A percentile compares a stretch with the other conserved stretches of the same genome.
These are phyloP conservation scores for Neonectria magnoliae DNA, from an alignment of 2,329 filamentous ascomycete genomes.

Conservation along the genomic window DNA sequence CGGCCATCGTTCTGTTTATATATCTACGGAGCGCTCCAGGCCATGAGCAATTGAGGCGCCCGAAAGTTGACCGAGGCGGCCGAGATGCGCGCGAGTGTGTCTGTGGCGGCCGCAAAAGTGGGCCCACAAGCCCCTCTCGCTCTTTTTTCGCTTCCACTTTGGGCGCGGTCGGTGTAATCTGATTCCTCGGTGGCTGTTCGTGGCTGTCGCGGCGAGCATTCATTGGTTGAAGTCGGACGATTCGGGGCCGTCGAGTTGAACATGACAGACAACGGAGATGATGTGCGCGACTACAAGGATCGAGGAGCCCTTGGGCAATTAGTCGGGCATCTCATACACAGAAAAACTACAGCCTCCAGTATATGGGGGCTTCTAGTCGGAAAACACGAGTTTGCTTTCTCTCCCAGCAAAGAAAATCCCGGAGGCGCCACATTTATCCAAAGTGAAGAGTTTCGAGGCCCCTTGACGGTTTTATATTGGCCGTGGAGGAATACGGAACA, in stretches of 20 bases:
- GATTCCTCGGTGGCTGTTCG: background rate
- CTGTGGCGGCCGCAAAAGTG: no score
- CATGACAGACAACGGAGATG: background rate
- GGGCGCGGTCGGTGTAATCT: background rate
- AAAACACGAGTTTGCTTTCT: slow-evolving; percentile 27
- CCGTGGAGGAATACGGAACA: slow-evolving; percentile 23
- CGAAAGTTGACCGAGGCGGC: slow-evolving; percentile 30
- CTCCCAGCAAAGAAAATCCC: slow-evolving; percentile 23
- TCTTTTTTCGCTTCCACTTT: slow-evolving; percentile 15
- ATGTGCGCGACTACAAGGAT: background rate
- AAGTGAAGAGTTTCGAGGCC: slow-evolving; percentile 21
- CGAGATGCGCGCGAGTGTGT: slow-evolving; percentile 7
- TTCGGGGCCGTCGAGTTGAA: background rate
- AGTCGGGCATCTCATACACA: background rate
- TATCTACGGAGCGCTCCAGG: background rate
- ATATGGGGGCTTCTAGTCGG: slow-evolving; percentile 11
- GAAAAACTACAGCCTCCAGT: background rate
- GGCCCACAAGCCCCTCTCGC: slow-evolving; percentile 1
- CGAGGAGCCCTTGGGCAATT: background rate
- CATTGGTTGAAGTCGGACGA: background rate
- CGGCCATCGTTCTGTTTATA: background rate
- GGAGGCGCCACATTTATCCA: slow-evolving; percentile 30
- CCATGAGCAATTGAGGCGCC: background rate
- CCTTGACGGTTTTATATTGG: slow-evolving; percentile 19
- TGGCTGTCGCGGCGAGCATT: background rate